phyloP scores from a whole-genome alignment of 305 asterid genomes.

The Fraxinus baroniana region DNA sequence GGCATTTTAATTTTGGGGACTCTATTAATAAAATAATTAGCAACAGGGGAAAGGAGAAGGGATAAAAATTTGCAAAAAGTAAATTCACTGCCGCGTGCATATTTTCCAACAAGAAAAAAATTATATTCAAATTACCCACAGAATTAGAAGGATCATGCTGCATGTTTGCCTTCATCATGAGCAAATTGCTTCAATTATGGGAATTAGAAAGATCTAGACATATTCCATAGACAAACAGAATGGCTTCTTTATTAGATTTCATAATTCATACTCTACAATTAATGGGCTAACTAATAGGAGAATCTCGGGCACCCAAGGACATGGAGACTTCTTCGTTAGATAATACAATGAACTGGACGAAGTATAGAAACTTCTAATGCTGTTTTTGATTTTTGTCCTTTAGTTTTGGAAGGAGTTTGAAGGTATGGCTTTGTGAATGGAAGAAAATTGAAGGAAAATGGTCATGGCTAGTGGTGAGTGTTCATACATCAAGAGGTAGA shows the following conservation, averaged over 20 bases:
- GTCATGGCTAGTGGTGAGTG: background rate
- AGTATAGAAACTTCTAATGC: constrained; percentile 8
- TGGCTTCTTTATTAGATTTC: constrained; percentile 1
- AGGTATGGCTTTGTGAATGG: constrained; percentile 3
- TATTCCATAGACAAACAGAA: background rate
- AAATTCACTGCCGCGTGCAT: background rate
- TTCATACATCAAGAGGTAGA: no score
- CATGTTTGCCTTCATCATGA: no score
- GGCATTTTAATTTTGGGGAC: background rate
- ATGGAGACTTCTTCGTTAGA: background rate
- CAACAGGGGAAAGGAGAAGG: background rate
- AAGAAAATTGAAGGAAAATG: background rate
- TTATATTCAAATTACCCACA: background rate
- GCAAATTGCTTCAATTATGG: no score
- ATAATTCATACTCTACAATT: background rate
- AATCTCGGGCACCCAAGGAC: constrained; percentile 12
- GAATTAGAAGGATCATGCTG: no score
- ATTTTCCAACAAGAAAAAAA: background rate
- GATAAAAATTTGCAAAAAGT: background rate
- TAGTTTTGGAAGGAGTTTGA: constrained; percentile 2
- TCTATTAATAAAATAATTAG: background rate
- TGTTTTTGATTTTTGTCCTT: background rate
- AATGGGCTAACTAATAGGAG: background rate
- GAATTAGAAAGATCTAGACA: background rate
- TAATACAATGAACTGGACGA: constrained; percentile 9